Evolutionary conservation across 1,284 basidiomycete genomes (phyloP).

Genomic region (Naganishia cerealis): DNA sequence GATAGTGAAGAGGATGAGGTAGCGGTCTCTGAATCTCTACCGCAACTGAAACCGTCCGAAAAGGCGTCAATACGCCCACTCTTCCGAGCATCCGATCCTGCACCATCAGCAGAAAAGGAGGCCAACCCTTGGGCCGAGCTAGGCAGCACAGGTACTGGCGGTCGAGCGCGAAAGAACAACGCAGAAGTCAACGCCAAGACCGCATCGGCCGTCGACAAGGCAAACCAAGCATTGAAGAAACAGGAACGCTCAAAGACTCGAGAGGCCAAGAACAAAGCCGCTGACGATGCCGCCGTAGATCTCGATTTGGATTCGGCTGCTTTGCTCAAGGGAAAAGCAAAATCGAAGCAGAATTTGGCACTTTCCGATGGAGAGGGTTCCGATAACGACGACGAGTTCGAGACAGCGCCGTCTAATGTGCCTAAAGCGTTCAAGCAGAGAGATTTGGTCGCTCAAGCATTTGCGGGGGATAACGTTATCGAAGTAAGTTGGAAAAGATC

Average conservation of each 20-base stretch:
- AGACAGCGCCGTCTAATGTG: constrained; percentile 49
- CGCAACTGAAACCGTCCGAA: constrained; percentile 11
- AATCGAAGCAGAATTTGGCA: constrained; percentile 32
- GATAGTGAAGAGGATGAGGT: constrained; percentile 18
- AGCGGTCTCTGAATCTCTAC: not conserved
- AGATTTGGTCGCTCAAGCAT: constrained; percentile 87
- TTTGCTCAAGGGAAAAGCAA: constrained; percentile 27
- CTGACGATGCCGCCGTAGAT: constrained; percentile 74
- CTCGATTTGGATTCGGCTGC: constrained; percentile 62
- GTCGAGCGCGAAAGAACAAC: constrained; percentile 66
- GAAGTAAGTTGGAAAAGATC: constrained; percentile 31
- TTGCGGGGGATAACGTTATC: constrained; percentile 88
- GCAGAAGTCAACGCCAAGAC: constrained; percentile 64
- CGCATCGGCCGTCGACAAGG: constrained; percentile 56
- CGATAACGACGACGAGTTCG: constrained; percentile 56
- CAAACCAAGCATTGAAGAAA: constrained; percentile 64
- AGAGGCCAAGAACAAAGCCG: constrained; percentile 61
- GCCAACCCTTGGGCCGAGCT: constrained; percentile 72
- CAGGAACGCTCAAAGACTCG: constrained; percentile 56
- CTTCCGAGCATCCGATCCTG: constrained; percentile 29
- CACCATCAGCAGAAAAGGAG: constrained; percentile 39
- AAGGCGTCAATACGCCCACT: constrained; percentile 26
- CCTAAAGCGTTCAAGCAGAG: constrained; percentile 74
- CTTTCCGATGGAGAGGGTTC: constrained; percentile 65
- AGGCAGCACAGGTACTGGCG: constrained; percentile 46